A percentile compares a stretch with the other conserved stretches of the same genome.
phyloP scores from a whole-genome alignment of 345 rosid species.

The Citrus sp. region DNA sequence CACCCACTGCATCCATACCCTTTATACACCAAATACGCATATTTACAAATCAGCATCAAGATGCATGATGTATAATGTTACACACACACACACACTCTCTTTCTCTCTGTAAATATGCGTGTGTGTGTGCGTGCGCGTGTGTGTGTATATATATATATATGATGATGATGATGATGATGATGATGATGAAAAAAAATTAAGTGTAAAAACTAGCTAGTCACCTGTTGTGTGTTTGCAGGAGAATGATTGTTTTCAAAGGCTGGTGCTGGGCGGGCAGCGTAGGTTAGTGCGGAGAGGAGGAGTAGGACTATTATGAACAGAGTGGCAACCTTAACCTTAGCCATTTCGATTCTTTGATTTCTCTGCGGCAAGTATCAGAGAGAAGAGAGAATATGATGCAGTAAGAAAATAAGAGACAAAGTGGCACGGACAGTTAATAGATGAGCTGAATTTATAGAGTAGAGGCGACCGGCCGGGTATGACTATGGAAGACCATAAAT shows the following conservation, averaged over 20 bases:
- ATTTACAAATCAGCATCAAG: too few species aligned
- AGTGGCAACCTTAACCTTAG: conserved; percentile 33
- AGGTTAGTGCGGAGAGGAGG: conserved; percentile 40
- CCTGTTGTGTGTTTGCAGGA: conserved; percentile 33
- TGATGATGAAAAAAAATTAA: too few species aligned
- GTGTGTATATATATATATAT: too few species aligned
- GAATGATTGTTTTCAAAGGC: conserved; percentile 20
- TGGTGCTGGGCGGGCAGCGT: conserved; percentile 46
- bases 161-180: too few species aligned
- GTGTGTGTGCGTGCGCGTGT: too few species aligned
- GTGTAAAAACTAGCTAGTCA: not conserved
- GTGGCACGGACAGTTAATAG: not conserved
- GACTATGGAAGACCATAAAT: too few species aligned
- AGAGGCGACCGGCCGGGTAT: too few species aligned
- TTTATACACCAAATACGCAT: not conserved
- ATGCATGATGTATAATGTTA: too few species aligned
- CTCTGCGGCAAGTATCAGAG: not conserved
- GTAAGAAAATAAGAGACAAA: not conserved
- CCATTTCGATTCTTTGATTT: conserved; percentile 18
- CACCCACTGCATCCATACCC: conserved; percentile 12
- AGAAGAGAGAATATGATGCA: not conserved
- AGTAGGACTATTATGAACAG: conserved; percentile 41
- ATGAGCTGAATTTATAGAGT: conserved; percentile 5
- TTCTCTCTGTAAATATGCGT: too few species aligned
- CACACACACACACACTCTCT: too few species aligned